Evolutionary conservation across 1,139 yeast species (phyloP), one percentile per base, ranked within the genome.

Genomic region (Nakaseomyces glabratus): DNA sequence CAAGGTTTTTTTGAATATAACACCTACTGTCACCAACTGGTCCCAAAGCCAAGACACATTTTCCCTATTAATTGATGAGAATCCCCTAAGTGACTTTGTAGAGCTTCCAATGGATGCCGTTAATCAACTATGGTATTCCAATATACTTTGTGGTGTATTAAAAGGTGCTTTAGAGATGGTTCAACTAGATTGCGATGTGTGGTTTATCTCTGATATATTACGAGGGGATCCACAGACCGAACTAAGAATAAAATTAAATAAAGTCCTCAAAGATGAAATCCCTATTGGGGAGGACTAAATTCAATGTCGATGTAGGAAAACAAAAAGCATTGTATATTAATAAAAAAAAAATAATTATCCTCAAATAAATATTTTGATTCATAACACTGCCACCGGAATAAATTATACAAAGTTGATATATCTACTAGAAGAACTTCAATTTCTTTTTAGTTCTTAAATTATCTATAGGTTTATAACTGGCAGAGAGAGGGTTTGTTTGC

Each of bases 231-330:
- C 78, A 14, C 65, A 63, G 26, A 88, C 96, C 0, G 97, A 88
- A 52, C 61, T 90, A 41, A 69, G 79, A 44, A 73, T 93, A 42
- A 76, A 76, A 50, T 65, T 90, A 48, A 65, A 78, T 36, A 77
- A 70, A 51, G 71, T 85, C 4, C 63, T 90, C 47, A 86, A 82
- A 57, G 98, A 90, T 54, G 98, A 90, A 61, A 81, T 90, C 30
- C 98, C 98, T 6, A 94, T 94, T 6, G 97, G 97, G 14, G 97
- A 90, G 58, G 96, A 88, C 48, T 86, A 62, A 52, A n/a, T n/a
- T n/a, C n/a, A n/a, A n/a, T n/a, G n/a, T n/a, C n/a, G n/a, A n/a
- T n/a, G n/a, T n/a, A 10, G 10, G 7, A 10, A 16, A 11, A 4
- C 12, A 12, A 31, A 15, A 24, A 13, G 7, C 12, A 4, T 11